These are phyloP conservation scores for Leptosphaerulina australis DNA, from an alignment of 2,329 filamentous ascomycete genomes.

Conservation along the genomic window DNA sequence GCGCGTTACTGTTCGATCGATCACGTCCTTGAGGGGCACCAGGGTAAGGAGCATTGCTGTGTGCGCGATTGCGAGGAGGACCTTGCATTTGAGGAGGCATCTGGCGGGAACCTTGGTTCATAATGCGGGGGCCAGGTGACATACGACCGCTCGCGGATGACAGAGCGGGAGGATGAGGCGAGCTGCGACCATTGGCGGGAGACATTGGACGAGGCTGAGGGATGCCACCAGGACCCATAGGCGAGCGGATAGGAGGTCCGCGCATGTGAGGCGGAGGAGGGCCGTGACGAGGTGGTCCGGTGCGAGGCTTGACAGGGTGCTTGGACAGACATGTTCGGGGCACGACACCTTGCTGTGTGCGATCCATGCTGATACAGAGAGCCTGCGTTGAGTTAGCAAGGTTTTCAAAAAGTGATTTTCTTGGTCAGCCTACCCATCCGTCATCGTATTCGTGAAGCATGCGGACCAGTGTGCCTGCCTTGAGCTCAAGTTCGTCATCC, in stretches of 20 bases:
- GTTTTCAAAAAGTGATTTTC: neutral
- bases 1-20: conserved; percentile 49
- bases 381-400: conserved; percentile 61
- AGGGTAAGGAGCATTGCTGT: conserved; percentile 47
- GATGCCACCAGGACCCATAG: conserved; percentile 42
- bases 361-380: conserved; percentile 88
- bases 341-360: conserved; percentile 88
- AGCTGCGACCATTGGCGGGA: conserved; percentile 51
- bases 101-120: conserved; percentile 44
- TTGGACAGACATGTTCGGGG: conserved; percentile 93
- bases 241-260: conserved; percentile 37
- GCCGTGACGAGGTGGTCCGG: conserved; percentile 59
- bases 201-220: conserved; percentile 51
- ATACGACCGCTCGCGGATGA: conserved; percentile 48
- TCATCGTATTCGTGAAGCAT: conserved; percentile 97
- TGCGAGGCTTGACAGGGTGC: conserved; percentile 85
- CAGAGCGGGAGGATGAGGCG: conserved; percentile 55
- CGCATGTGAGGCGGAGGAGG: conserved; percentile 53
- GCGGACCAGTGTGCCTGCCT: conserved; percentile 81
- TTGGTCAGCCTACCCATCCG: conserved; percentile 77
- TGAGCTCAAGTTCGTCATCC: conserved; percentile 86
- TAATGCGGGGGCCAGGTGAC: conserved; percentile 38
- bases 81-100: conserved; percentile 36
- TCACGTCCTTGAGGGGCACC: conserved; percentile 27
- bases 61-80: conserved; percentile 37